A percentile compares a stretch with the other conserved stretches of the same genome.
Evolutionary conservation across 139 green algal species (phyloP).

Genomic region (Coelastrella sp.): DNA sequence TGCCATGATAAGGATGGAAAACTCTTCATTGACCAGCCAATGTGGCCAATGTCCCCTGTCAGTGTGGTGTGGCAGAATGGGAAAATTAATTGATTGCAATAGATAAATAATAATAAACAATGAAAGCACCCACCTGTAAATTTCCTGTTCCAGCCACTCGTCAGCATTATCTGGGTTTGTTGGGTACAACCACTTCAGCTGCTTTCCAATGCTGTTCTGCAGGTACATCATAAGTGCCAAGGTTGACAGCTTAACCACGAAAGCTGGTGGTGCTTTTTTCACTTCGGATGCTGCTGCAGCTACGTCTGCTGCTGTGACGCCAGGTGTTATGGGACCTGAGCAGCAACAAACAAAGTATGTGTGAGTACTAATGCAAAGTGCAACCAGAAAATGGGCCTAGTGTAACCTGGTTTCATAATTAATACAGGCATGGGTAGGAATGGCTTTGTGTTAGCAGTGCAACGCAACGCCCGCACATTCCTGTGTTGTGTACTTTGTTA

Average conservation of each 20-base stretch:
- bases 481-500: too few species aligned
- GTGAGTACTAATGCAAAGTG: too few species aligned
- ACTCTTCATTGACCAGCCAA: too few species aligned
- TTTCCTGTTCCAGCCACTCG: conserved; percentile 88
- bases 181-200: conserved; percentile 83
- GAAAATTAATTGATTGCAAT: not conserved
- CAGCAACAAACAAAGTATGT: too few species aligned
- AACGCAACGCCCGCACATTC: too few species aligned
- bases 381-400: too few species aligned
- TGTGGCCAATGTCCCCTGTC: too few species aligned
- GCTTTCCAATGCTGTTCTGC: conserved; percentile 65
- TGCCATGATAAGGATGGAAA: not conserved
- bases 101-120: too few species aligned
- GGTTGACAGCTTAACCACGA: conserved; percentile 47
- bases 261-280: conserved; percentile 53
- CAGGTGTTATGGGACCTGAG: conserved; percentile 37
- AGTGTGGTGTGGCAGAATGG: too few species aligned
- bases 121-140: conserved; percentile 68
- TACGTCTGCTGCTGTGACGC: not conserved
- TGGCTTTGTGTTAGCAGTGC: too few species aligned
- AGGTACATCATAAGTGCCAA: conserved; percentile 31
- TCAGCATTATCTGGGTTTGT: conserved; percentile 76
- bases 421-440: too few species aligned
- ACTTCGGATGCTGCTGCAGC: not conserved
- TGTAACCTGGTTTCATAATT: too few species aligned